Percentiles rank a stretch among this genome's conserved stretches.
Evolutionary conservation across 148 eudicot genomes (phyloP).

Genomic region (Cornus kousa): DNA sequence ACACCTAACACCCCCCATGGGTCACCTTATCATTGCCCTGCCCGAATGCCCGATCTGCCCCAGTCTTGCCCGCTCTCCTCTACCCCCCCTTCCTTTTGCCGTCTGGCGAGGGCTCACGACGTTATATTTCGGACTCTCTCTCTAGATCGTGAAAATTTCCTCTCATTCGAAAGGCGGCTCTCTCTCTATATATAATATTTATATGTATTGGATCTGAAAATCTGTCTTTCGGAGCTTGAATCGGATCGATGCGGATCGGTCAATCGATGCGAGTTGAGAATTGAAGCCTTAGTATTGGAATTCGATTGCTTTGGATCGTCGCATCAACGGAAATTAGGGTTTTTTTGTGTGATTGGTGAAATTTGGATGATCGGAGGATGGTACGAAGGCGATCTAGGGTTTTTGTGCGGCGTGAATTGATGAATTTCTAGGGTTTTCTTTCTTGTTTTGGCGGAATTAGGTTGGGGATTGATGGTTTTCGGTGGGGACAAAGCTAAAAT

Average conservation of each 20-base stretch:
- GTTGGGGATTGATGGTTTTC: conserved; percentile 23
- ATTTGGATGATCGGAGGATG: too few species aligned
- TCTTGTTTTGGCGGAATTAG: conserved; percentile 6
- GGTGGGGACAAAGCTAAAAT: conserved; percentile 5
- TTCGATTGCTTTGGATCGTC: conserved; percentile 11
- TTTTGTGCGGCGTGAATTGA: not conserved
- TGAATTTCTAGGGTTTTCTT: conserved; percentile 14
- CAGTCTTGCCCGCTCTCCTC: conserved; percentile 4
- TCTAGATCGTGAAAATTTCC: conserved; percentile 17
- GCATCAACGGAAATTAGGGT: conserved; percentile 15
- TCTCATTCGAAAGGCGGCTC: conserved; percentile 15
- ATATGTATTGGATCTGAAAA: conserved; percentile 9
- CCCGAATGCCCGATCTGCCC: conserved; percentile 38
- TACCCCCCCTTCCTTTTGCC: conserved; percentile 35
- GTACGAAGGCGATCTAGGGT: conserved; percentile 3
- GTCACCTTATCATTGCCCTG: conserved; percentile 26
- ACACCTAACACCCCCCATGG: not conserved
- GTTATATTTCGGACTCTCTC: conserved; percentile 20
- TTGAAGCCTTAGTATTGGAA: not conserved
- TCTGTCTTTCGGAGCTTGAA: conserved; percentile 1
- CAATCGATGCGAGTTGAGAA: not conserved
- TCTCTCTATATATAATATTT: not conserved
- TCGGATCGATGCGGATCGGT: not conserved
- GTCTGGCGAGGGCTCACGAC: conserved; percentile 22
- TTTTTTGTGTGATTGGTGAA: not conserved